Conservation (phyloP, 495 filamentous ascomycete genomes). For the Lepraria neglecta region DNA sequence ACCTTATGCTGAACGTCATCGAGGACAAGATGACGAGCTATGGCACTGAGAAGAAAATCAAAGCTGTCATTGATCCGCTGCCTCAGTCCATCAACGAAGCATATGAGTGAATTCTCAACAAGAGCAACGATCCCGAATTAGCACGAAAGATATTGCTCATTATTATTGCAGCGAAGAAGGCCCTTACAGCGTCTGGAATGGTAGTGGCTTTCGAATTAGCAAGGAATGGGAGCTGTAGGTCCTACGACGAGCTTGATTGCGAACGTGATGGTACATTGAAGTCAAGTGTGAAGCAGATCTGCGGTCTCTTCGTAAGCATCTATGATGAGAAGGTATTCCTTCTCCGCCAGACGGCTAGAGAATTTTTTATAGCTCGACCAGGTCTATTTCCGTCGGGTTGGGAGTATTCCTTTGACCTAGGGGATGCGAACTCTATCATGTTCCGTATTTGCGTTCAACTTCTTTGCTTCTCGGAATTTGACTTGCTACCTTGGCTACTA, state of each 20-base stretch:
- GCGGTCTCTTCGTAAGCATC: conserved; percentile 37
- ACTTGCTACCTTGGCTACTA: not conserved
- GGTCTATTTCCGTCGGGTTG: not conserved
- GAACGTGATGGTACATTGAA: conserved; percentile 27
- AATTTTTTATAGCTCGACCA: conserved; percentile 31
- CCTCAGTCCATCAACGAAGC: conserved; percentile 18
- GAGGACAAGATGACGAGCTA: conserved; percentile 22
- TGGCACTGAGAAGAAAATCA: conserved; percentile 22
- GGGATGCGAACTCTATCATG: not conserved
- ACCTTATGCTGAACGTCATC: conserved; percentile 37
- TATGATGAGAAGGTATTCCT: conserved; percentile 34
- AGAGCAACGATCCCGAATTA: not conserved
- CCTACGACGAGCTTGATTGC: not conserved
- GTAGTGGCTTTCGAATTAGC: conserved; percentile 29
- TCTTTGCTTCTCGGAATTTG: not conserved
- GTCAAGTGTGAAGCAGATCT: conserved; percentile 28
- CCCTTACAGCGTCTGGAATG: conserved; percentile 36
- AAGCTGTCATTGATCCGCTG: conserved; percentile 25
- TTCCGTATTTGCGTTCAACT: not conserved
- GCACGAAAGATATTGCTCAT: conserved; percentile 37
- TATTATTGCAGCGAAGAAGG: conserved; percentile 32
- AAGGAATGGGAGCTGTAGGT: conserved; percentile 18
- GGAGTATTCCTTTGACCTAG: not conserved
- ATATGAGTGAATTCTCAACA: not conserved
- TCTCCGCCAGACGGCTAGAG: conserved; percentile 40